These are phyloP conservation scores for Allium cepa DNA, from an alignment of 106 monocot genomes.

Conservation along the genomic window DNA sequence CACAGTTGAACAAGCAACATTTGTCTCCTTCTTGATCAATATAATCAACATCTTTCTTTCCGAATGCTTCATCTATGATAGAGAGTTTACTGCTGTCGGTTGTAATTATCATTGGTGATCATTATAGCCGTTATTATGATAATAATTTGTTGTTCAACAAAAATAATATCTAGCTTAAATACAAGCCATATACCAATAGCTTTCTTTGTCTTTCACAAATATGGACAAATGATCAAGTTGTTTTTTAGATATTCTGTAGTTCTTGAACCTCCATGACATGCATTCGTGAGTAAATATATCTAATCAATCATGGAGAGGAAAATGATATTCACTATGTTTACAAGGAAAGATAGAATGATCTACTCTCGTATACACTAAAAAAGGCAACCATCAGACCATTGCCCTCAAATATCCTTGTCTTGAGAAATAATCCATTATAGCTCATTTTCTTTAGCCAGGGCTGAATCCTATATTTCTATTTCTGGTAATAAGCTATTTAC, in stretches of 20 bases:
- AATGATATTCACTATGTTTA: not conserved
- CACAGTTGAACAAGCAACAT: no score
- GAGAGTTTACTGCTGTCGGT: no score
- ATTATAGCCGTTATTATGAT: no score
- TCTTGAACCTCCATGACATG: slow-evolving; percentile 62
- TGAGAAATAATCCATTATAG: slow-evolving; percentile 73
- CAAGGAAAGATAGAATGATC: not conserved
- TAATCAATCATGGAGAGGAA: not conserved
- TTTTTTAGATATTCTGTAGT: slow-evolving; percentile 61
- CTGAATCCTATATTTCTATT: slow-evolving; percentile 24
- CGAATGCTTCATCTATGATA: no score
- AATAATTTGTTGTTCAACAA: no score
- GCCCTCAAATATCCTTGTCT: slow-evolving; percentile 47
- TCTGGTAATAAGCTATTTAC: no score
- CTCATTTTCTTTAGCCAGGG: slow-evolving; percentile 74
- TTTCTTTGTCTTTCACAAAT: slow-evolving; percentile 45
- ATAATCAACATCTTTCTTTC: no score
- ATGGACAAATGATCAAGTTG: slow-evolving; percentile 48
- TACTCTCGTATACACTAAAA: slow-evolving; percentile 83
- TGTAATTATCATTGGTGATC: no score
- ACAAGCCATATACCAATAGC: slow-evolving; percentile 65
- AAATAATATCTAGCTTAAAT: no score
- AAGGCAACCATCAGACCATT: slow-evolving; percentile 60
- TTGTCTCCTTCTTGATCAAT: no score
- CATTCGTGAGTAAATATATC: not conserved